Evolutionary conservation across 192 early-diverging fungal genomes (phyloP), one percentile per base, ranked within the genome.

Genomic region (Backusella parvicylindrica): DNA sequence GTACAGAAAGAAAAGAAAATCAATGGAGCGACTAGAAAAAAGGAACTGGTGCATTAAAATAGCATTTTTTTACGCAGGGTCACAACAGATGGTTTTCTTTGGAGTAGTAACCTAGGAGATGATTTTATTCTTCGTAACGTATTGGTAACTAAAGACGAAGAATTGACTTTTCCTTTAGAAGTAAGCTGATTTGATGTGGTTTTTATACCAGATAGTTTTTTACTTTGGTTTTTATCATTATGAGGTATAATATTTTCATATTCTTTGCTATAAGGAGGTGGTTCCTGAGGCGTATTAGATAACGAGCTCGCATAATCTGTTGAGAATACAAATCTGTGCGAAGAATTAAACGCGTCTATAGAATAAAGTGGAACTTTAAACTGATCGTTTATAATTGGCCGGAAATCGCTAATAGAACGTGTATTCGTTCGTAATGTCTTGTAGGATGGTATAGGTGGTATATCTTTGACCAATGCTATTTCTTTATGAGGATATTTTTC

Each of bases 401-500:
- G 21, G 26, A 60, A 60, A 28, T 60, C 53, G 53, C 26, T 4
- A 60, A 60, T 28, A 12, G 53, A 60, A 3, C 53, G 26, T 60
- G 53, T 60, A 12, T 60, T 60, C 11, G 53, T 3, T 60, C 53
- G 21, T 60, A 60, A 9, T 13, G 53, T 28, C 12, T 60, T 60
- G 26, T 60, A 28, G 4, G 53, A 60, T 28, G 8, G 53, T 60
- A 28, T 28, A 28, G 53, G 21, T 26, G 53, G 26, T 60, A 60
- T 26, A 8, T 60, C 53, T 28, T 60, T 28, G 23, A 28, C 53
- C 2, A 28, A 28, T 60, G 23, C 53, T 60, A 60, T 60, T 60
- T 60, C 53, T 60, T 28, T 60, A 60, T 60, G 53, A 60, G 53
- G 53, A 28, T 60, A 60, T 60, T 60, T 60, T 23, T 60, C 53